These are phyloP conservation scores for Luvunga scandens DNA, from an alignment of 345 rosid genomes.

Conservation along the genomic window DNA sequence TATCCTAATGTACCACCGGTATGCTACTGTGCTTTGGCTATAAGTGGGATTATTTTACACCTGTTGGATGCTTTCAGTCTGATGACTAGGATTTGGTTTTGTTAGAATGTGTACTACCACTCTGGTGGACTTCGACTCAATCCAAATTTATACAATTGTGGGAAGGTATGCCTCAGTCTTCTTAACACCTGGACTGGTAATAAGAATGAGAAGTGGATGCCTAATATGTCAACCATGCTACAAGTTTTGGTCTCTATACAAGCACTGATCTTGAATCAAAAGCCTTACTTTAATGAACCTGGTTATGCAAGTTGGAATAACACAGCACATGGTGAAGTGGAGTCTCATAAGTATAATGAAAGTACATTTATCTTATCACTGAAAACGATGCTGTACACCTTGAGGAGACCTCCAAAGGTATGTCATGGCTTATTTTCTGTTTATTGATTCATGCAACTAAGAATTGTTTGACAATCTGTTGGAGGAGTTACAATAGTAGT, in stretches of 20 bases:
- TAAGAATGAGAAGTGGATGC: conserved; percentile 80
- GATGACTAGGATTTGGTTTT: conserved; percentile 19
- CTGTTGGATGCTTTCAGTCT: conserved; percentile 7
- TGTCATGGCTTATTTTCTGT: not conserved
- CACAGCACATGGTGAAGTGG: conserved; percentile 42
- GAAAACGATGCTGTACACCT: conserved; percentile 64
- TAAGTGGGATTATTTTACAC: conserved; percentile 2
- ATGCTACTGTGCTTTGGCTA: conserved; percentile 23
- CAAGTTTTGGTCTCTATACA: conserved; percentile 97
- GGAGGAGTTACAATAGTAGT: not conserved
- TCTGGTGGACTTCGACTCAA: conserved; percentile 84
- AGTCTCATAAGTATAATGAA: conserved; percentile 61
- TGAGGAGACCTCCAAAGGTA: conserved; percentile 92
- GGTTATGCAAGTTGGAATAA: conserved; percentile 50
- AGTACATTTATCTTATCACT: conserved; percentile 55
- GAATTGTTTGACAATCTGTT: not conserved
- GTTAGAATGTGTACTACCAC: conserved; percentile 68
- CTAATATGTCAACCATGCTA: conserved; percentile 67
- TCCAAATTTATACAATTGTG: conserved; percentile 70
- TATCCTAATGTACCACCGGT: conserved; percentile 85
- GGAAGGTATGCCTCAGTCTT: conserved; percentile 93
- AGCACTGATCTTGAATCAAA: conserved; percentile 78
- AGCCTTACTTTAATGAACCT: conserved; percentile 92
- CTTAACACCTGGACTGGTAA: conserved; percentile 83
- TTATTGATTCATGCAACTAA: not conserved